A percentile compares a stretch with the other conserved stretches of the same genome.
These are phyloP conservation scores for Cucurbita maxima DNA, from an alignment of 306 rosid genomes.

Conservation along the genomic window DNA sequence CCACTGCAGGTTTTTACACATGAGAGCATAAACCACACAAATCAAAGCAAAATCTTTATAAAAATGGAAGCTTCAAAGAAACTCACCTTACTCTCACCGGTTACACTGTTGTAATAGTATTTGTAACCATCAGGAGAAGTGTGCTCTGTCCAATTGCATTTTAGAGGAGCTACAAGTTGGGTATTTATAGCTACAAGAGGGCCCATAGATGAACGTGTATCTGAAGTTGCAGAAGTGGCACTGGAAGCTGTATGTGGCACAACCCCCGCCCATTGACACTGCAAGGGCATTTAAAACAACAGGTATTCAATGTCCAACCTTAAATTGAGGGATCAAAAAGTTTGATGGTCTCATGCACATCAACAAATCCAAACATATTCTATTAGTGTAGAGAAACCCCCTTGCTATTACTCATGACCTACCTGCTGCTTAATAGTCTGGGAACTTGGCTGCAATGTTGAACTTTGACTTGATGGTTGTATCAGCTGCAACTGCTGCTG, in stretches of 20 bases:
- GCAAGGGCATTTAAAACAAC: constrained; percentile 14
- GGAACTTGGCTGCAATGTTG: constrained; percentile 39
- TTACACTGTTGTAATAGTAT: constrained; percentile 63
- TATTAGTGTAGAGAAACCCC: neutral
- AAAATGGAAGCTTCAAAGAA: constrained; percentile 9
- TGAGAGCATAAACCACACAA: constrained; percentile 5
- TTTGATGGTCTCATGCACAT: neutral
- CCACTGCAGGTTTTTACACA: constrained; percentile 48
- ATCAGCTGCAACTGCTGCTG: constrained; percentile 78
- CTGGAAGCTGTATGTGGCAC: constrained; percentile 27
- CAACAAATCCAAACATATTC: neutral
- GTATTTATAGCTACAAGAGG: constrained; percentile 22
- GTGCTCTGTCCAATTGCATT: constrained; percentile 89
- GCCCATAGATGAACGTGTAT: constrained; percentile 42
- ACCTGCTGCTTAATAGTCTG: constrained; percentile 68
- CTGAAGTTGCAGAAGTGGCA: constrained; percentile 27
- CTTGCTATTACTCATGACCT: constrained; percentile 25
- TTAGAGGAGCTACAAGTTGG: constrained; percentile 31
- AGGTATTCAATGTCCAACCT: neutral
- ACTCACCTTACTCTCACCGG: constrained; percentile 83
- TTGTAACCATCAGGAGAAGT: constrained; percentile 86
- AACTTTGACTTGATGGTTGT: constrained; percentile 70
- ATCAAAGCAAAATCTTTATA: neutral
- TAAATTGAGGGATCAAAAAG: neutral
- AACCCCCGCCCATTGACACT: constrained; percentile 53